A percentile compares a stretch with the other conserved stretches of the same genome.
These are phyloP conservation scores for Trypanosoma scelopori DNA, from an alignment of 208 protist species.

Conservation along the genomic window DNA sequence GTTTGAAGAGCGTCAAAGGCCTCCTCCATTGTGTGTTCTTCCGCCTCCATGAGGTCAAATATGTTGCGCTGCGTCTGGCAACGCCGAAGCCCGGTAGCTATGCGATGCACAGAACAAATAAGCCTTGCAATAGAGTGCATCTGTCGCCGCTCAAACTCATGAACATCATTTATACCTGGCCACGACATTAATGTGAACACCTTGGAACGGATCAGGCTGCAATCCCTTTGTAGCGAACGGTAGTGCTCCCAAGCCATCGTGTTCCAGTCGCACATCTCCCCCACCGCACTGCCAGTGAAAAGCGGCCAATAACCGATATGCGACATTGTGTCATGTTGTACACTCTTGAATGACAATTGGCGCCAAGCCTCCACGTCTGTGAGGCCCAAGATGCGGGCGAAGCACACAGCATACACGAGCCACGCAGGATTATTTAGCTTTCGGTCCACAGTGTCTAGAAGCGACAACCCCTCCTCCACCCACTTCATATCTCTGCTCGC, in stretches of 20 bases:
- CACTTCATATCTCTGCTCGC: conserved; percentile 39
- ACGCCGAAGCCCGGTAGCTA: conserved; percentile 36
- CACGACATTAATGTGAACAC: conserved; percentile 81
- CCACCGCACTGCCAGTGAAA: conserved; percentile 48
- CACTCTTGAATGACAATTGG: conserved; percentile 80
- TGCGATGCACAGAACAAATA: conserved; percentile 46
- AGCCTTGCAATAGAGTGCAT: conserved; percentile 56
- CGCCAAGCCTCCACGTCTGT: conserved; percentile 56
- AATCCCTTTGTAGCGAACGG: conserved; percentile 52
- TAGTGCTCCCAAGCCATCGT: conserved; percentile 54
- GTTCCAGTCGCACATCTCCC: conserved; percentile 62
- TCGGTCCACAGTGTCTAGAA: conserved; percentile 57
- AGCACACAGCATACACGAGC: conserved; percentile 72
- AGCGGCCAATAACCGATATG: conserved; percentile 87
- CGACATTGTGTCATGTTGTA: conserved; percentile 89
- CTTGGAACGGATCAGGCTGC: conserved; percentile 75
- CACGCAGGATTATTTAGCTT: conserved; percentile 78
- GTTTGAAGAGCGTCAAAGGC: conserved; percentile 24
- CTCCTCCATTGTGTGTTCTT: conserved; percentile 30
- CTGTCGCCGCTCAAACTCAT: conserved; percentile 64
- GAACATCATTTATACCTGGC: conserved; percentile 80
- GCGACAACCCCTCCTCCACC: conserved; percentile 47
- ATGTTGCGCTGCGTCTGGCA: conserved; percentile 86
- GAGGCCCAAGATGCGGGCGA: conserved; percentile 67
- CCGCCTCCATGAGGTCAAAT: conserved; percentile 49